Base-by-base conservation (phyloP, 2,329 filamentous ascomycete genomes). In the Sporothrix sp. region DNA sequence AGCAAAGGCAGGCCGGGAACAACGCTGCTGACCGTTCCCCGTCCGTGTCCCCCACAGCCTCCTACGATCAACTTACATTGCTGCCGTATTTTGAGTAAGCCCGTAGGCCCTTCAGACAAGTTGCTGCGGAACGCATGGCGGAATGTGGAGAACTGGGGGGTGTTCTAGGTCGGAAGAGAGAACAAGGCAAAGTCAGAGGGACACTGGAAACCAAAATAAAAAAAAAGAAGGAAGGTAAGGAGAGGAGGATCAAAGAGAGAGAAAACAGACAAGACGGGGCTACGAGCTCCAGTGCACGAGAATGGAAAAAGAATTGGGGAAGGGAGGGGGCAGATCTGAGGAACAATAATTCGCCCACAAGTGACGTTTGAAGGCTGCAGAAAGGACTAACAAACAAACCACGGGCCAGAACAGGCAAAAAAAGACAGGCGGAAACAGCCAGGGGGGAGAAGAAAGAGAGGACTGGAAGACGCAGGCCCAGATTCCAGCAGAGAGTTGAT, bases 61-160 rank as follows among this genome's bases (percentile, higher is more conserved):
- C 11, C 21, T 13, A 20, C n/a, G n/a, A 14, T 39, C 16, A 27
- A 67, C 75, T 59, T 62, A 80, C 76, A 56, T 78, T 78, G 42
- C 70, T 65, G 59, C 73, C 73, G 66, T 77, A 68, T 56, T 71
- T 74, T 62, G 72, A 71, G 61, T 76, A 76, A 27, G 74, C 74
- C 61, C 73, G 67, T 52, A 79, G 62, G 47, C 72, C 72, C 60
- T 71, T 68, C 67, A 76, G 67, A 56, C 70, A 73, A 50, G 76
- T 60, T 42, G 69, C 68, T 56, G 71, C 61, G 16, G 75, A 76
- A 60, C 73, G 68, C 76, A 79, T 79, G 21, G 48, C 18, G 28
- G 11, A 32, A n/a, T 44, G 40, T 21, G 9, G 25, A 11, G 18
- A 16, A 14, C 18, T n/a, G 33, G 9, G 28, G 25, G 39, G 30